Conservation (phyloP, 2,329 filamentous ascomycete species). For the Aspergillus alliaceus region DNA sequence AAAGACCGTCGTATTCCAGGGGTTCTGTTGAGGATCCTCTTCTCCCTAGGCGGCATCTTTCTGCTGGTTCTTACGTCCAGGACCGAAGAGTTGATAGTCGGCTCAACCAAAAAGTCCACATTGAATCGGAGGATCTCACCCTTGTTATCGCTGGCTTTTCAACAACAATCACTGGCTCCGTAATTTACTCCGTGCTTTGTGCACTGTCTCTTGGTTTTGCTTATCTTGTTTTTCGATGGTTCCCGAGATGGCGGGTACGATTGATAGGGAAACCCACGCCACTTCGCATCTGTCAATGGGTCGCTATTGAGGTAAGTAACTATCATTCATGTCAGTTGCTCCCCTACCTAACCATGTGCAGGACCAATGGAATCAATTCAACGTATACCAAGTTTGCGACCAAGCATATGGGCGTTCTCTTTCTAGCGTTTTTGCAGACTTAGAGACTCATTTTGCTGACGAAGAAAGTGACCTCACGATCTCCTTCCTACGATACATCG, state of each 20-base stretch:
- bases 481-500: constrained; percentile 70
- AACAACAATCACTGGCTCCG: constrained; percentile 69
- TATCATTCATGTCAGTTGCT: not conserved
- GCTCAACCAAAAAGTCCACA: constrained; percentile 86
- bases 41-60: constrained; percentile 71
- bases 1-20: constrained; percentile 38
- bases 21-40: constrained; percentile 58
- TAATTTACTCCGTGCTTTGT: constrained; percentile 70
- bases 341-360: constrained; percentile 28
- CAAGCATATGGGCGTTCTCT: constrained; percentile 62
- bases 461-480: constrained; percentile 76
- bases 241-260: constrained; percentile 81
- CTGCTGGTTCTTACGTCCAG: constrained; percentile 63
- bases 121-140: constrained; percentile 88
- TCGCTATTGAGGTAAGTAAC: constrained; percentile 74
- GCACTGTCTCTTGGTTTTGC: constrained; percentile 71
- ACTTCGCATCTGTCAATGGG: constrained; percentile 79
- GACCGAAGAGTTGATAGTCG: constrained; percentile 61
- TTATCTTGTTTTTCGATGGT: constrained; percentile 84
- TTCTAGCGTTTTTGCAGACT: constrained; percentile 57
- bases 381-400: constrained; percentile 67
- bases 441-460: constrained; percentile 59
- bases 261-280: constrained; percentile 69
- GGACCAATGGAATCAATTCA: constrained; percentile 96
- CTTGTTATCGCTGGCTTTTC: constrained; percentile 90